Conservation (phyloP, 768 basidiomycete genomes). For the Cantharellus cinnabarinus region DNA sequence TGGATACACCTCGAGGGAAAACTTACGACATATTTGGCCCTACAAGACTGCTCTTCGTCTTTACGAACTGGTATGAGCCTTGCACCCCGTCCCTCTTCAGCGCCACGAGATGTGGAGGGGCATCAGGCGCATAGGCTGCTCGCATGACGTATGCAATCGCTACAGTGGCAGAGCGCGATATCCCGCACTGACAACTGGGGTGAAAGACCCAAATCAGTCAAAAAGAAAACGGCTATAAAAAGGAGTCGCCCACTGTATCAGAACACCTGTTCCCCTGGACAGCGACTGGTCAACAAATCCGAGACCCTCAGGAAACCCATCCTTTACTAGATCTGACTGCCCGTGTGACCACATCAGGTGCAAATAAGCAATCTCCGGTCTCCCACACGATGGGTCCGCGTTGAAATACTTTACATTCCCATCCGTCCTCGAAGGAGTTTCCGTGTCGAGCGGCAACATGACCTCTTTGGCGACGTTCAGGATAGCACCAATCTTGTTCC, state of each 20-base stretch:
- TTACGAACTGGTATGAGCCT: conserved; percentile 73
- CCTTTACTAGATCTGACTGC: conserved; percentile 65
- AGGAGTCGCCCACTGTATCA: conserved; percentile 41
- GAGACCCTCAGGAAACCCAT: conserved; percentile 66
- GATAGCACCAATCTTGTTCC: conserved; percentile 56
- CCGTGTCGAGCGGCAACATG: conserved; percentile 37
- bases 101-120: conserved; percentile 56
- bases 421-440: conserved; percentile 15
- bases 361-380: conserved; percentile 70
- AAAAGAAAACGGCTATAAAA: conserved; percentile 6
- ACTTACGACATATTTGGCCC: conserved; percentile 92
- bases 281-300: conserved; percentile 60
- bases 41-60: conserved; percentile 69
- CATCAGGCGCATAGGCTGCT: conserved; percentile 53
- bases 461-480: conserved; percentile 93
- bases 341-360: conserved; percentile 88
- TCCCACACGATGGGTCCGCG: conserved; percentile 42
- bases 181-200: conserved; percentile 75
- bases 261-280: conserved; percentile 53
- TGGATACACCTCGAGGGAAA: conserved; percentile 9
- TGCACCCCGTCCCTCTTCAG: conserved; percentile 59
- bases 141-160: conserved; percentile 87
- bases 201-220: conserved; percentile 7
- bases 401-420: conserved; percentile 32
- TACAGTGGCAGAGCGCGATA: conserved; percentile 77